A percentile compares a stretch with the other conserved stretches of the same genome.
These are phyloP conservation scores for Filobasidium floriforme DNA, from an alignment of 768 basidiomycete genomes.

Conservation along the genomic window DNA sequence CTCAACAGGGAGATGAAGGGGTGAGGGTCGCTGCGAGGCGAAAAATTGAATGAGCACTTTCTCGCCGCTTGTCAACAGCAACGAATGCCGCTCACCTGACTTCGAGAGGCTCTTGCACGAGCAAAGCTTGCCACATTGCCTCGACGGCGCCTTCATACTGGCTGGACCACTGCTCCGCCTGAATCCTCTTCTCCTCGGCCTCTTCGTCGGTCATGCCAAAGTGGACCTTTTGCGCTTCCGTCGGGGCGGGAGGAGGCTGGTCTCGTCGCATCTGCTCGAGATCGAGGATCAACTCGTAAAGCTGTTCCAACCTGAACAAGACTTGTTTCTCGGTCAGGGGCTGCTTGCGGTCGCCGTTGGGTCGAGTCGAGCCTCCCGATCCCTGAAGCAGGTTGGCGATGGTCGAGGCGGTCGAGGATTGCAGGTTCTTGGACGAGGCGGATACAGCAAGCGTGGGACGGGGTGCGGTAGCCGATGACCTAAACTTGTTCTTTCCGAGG, in stretches of 20 bases:
- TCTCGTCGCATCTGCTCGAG: conserved; percentile 78
- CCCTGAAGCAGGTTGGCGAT: conserved; percentile 6
- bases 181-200: conserved; percentile 22
- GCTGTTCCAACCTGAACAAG: conserved; percentile 66
- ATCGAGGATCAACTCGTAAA: conserved; percentile 76
- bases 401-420: conserved; percentile 14
- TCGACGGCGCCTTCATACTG: conserved; percentile 49
- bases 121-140: conserved; percentile 68
- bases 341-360: conserved; percentile 24
- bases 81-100: conserved; percentile 58
- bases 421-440: conserved; percentile 36
- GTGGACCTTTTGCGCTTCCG: conserved; percentile 24
- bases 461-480: conserved; percentile 93
- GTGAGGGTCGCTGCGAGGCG: conserved; percentile 65
- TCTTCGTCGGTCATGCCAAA: conserved; percentile 26
- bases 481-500: conserved; percentile 83
- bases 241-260: conserved; percentile 52
- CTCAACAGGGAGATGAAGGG: conserved; percentile 88
- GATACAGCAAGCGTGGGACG: conserved; percentile 90
- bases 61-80: neutral
- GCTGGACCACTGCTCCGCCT: conserved; percentile 21
- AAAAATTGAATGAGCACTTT: neutral
- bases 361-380: neutral
- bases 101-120: conserved; percentile 84
- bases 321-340: conserved; percentile 68